These are phyloP conservation scores for Triangularia setosa DNA, from an alignment of 2,329 filamentous ascomycete genomes.

Conservation along the genomic window DNA sequence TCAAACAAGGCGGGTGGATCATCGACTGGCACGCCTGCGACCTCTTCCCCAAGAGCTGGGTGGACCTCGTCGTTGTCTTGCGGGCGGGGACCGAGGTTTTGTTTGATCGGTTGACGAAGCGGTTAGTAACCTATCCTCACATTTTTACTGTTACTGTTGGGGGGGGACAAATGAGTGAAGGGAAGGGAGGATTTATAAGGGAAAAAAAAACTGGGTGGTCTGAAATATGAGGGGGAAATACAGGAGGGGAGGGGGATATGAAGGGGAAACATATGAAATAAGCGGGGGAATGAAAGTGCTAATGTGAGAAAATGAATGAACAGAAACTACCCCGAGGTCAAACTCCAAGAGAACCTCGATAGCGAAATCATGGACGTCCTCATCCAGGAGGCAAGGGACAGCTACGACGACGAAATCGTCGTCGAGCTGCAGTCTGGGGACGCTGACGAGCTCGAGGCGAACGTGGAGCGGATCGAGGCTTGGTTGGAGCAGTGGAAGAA, in stretches of 20 bases:
- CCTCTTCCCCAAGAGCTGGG: conserved; percentile 86
- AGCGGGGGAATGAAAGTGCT: too few species aligned
- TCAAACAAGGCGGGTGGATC: conserved; percentile 74
- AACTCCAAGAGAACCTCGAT: conserved; percentile 94
- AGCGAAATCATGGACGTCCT: conserved; percentile 97
- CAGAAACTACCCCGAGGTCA: conserved; percentile 77
- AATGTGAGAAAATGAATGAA: not conserved
- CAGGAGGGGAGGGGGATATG: too few species aligned
- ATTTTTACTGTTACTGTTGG: too few species aligned
- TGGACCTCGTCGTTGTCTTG: conserved; percentile 91
- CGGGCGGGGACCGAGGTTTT: conserved; percentile 74
- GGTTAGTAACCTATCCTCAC: conserved; percentile 45
- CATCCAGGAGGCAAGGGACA: conserved; percentile 81
- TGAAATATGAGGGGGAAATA: too few species aligned
- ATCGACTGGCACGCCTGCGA: conserved; percentile 99
- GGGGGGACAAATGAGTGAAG: too few species aligned
- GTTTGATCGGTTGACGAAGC: conserved; percentile 75
- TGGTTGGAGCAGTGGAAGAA: conserved; percentile 84
- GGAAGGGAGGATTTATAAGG: too few species aligned
- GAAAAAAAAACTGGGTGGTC: too few species aligned
- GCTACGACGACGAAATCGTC: conserved; percentile 82
- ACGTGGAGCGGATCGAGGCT: conserved; percentile 74
- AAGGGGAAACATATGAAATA: too few species aligned
- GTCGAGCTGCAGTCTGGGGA: conserved; percentile 83
- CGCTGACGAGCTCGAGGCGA: conserved; percentile 80